Evolutionary conservation across 495 filamentous ascomycete species (phyloP), one percentile per base, ranked within the genome.

Genomic region (Cercophora samala): DNA sequence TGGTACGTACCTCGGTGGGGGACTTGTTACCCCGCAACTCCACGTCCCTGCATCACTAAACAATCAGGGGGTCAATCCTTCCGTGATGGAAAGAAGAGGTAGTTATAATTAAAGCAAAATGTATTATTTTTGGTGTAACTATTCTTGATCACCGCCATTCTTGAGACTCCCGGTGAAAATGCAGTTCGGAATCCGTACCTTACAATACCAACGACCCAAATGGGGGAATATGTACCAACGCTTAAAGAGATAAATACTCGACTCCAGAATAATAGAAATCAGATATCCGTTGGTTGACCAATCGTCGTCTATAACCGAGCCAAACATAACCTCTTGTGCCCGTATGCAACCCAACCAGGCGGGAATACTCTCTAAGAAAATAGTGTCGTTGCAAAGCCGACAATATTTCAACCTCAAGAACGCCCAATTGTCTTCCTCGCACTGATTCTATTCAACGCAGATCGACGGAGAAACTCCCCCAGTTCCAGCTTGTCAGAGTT

Each of bases 401-500:
- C 37, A 9, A 13, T 46, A 17, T 1, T 5, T 21, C 58, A 60
- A 60, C 22, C 58, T 29, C 22, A 29, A 29, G 3, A 29, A 29
- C 26, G 58, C 23, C 24, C 25, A 56, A 5, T 56, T 23, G n/a
- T 18, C 29, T 42, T 42, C 26, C 8, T 62, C 6, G 29, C 26
- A 32, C 18, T 62, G 60, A 62, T 62, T n/a, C 13, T 17, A 46
- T 62, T 17, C 18, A 62, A n/a, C 3, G 60, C 60, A 18, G 60
- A 42, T 37, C 60, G 60, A 13, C 60, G 25, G 24, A 62, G 17
- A 22, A 62, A 62, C 32, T 62, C 60, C 5, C 25, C 60, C 26
- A 62, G 24, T 18, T 46, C 11, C 26, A 15, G 29, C 19, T 62
- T 22, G 15, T 62, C 60, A 23, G 18, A 5, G 13, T 13, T 46